Evolutionary conservation across 345 rosid genomes (phyloP), one percentile per base, ranked within the genome.

Genomic region (Acer saccharum): DNA sequence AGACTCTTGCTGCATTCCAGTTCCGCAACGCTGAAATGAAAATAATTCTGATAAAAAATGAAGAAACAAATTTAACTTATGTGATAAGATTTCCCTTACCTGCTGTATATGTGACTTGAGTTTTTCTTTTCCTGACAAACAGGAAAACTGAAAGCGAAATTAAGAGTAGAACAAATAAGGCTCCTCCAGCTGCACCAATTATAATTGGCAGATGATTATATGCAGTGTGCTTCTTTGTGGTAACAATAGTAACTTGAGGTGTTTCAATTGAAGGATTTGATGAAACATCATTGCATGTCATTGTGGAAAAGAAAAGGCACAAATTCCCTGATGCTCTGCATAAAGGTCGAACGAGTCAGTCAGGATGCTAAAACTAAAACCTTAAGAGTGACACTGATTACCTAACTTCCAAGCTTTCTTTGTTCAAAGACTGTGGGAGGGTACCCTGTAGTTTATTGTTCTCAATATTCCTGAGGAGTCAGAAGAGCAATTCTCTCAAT

Each of bases 1-100:
- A 94, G 48, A 93, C 78, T 85, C 85, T 90, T 39, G 98, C 90
- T 27, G 90, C 84, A 76, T 93, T 93, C 98, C 98, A 95, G 84
- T 88, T 93, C 80, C 90, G 83, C 90, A 94, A 85, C 44, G 87
- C 91, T 58, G 76, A 41, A 78, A 55, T 14, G 76, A 78, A 80
- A 20, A 43, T 17, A 64, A 54, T 43, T 44, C 35, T 35, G 57
- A 44, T 63, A 62, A 76, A 68, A 77, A 77, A 60, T 57, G 55
- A 74, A 55, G 63, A 68, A 20, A 32, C 29, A 46, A 55, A 39
- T 55, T 71, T 61, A 74, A 16, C 55, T 75, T 61, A 6, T 44
- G 5, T 27, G 50, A 20, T 14, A 55, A 65, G 71, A 25, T 76
- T 65, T 39, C 23, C 68, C 94, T 48, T 88, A 95, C 98, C 86